A percentile compares a stretch with the other conserved stretches of the same genome.
Evolutionary conservation across 495 filamentous ascomycete species (phyloP).

Genomic region (Cercophora sp.): DNA sequence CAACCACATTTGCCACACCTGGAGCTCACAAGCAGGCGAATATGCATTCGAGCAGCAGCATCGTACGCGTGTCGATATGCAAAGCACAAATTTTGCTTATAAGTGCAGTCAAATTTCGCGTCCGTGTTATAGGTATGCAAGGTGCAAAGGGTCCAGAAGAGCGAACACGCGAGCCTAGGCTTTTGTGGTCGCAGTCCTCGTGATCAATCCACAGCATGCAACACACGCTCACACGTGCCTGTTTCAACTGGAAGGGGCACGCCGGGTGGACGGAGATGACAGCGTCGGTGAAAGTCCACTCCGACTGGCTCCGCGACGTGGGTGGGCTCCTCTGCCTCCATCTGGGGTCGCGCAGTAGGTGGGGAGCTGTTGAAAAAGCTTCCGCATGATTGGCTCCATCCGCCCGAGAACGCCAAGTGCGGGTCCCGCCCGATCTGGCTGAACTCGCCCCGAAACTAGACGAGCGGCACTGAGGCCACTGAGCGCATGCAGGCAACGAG

Average conservation of each 20-base stretch:
- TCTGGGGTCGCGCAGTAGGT: slow-evolving; percentile 6
- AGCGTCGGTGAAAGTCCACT: slow-evolving; percentile 1
- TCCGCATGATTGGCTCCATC: slow-evolving; percentile 29
- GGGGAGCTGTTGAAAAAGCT: not conserved
- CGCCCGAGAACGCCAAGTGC: slow-evolving; percentile 15
- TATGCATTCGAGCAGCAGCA: not conserved
- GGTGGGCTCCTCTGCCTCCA: not conserved
- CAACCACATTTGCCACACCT: not conserved
- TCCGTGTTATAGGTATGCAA: no score
- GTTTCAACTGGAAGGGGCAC: no score
- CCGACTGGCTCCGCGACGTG: not conserved
- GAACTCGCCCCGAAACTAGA: not conserved
- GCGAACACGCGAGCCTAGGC: no score
- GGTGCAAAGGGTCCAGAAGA: no score
- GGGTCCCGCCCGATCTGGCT: slow-evolving; percentile 1
- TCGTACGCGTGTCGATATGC: no score
- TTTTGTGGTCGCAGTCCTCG: no score
- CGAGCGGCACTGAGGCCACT: not conserved
- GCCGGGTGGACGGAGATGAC: no score
- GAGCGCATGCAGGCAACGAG: not conserved
- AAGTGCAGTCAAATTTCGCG: no score
- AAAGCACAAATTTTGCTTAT: no score
- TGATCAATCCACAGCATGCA: no score
- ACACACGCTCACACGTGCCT: no score
- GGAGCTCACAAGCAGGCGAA: not conserved